A percentile compares a stretch with the other conserved stretches of the same genome.
Conservation (phyloP, 352 stramenopile species). For the Globisporangium heterothallicum region DNA sequence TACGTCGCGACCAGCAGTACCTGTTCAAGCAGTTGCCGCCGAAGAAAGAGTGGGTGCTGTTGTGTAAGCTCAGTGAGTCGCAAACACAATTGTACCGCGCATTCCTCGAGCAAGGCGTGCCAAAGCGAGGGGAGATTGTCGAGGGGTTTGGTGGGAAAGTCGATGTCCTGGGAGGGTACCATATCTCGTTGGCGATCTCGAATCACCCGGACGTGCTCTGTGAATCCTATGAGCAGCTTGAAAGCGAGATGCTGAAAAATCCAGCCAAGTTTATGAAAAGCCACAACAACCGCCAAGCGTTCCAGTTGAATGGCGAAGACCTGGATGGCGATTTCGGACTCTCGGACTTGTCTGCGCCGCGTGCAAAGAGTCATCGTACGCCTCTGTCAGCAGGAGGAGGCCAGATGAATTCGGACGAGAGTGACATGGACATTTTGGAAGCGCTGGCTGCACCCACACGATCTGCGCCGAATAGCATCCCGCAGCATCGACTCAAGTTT, state of each 20-base stretch:
- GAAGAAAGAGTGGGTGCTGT: slow-evolving; percentile 87
- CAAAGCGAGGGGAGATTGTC: slow-evolving; percentile 25
- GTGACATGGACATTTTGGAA: slow-evolving; percentile 40
- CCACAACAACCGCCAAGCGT: too few species aligned
- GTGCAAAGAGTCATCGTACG: not conserved
- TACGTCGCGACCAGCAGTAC: slow-evolving; percentile 84
- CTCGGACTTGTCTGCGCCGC: slow-evolving; percentile 12
- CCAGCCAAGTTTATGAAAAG: slow-evolving; percentile 22
- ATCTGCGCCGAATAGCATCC: not conserved
- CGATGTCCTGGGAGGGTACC: slow-evolving; percentile 80
- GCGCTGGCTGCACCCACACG: slow-evolving; percentile 14
- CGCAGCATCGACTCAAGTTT: slow-evolving; percentile 67
- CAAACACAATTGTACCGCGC: slow-evolving; percentile 71
- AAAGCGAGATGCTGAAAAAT: slow-evolving; percentile 43
- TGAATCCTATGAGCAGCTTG: slow-evolving; percentile 57
- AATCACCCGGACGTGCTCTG: slow-evolving; percentile 85
- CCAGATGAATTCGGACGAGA: slow-evolving; percentile 23
- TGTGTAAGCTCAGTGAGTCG: slow-evolving; percentile 74
- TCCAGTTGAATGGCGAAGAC: slow-evolving; percentile 39
- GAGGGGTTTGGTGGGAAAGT: slow-evolving; percentile 32
- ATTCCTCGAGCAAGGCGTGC: slow-evolving; percentile 63
- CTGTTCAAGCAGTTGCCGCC: slow-evolving; percentile 78
- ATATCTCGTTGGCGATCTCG: slow-evolving; percentile 83
- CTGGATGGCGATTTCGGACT: slow-evolving; percentile 49
- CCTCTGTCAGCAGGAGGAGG: not conserved